Evolutionary conservation across 495 filamentous ascomycete genomes (phyloP).

Genomic region (Talaromyces thailandensis): DNA sequence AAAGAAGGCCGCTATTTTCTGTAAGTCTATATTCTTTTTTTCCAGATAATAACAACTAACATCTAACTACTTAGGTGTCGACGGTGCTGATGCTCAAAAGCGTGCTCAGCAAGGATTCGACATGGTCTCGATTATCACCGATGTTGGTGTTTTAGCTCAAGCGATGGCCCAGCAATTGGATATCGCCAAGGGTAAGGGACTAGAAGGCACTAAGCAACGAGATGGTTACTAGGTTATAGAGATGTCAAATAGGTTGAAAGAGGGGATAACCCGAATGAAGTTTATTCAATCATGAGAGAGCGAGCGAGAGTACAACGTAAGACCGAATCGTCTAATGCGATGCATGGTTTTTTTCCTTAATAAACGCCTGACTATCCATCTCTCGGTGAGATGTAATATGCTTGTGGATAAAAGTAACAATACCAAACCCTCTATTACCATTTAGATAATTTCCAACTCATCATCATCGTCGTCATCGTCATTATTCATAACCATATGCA

Average conservation of each 20-base stretch:
- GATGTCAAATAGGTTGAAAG: not conserved
- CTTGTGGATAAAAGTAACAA: not conserved
- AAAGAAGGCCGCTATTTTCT: constrained; percentile 74
- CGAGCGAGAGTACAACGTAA: not conserved
- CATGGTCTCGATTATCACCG: constrained; percentile 61
- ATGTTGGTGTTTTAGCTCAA: constrained; percentile 42
- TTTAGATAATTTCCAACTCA: constrained; percentile 45
- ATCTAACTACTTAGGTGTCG: constrained; percentile 24
- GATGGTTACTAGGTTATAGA: constrained; percentile 2
- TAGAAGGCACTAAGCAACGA: constrained; percentile 7
- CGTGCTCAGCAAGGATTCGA: constrained; percentile 65
- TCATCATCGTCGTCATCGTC: constrained; percentile 38
- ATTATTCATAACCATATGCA: constrained; percentile 16
- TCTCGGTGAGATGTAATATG: not conserved
- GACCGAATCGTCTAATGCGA: not conserved
- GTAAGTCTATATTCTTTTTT: constrained; percentile 17
- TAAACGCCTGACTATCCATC: not conserved
- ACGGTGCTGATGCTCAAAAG: constrained; percentile 50
- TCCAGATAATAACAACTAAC: not conserved
- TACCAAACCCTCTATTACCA: not conserved
- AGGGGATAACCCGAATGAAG: not conserved
- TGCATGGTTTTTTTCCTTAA: not conserved
- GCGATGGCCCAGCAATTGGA: constrained; percentile 27
- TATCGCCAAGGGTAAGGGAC: constrained; percentile 18
- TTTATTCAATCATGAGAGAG: not conserved